Conservation (phyloP, 2,329 filamentous ascomycete genomes). For the Elsinoe batatas region DNA sequence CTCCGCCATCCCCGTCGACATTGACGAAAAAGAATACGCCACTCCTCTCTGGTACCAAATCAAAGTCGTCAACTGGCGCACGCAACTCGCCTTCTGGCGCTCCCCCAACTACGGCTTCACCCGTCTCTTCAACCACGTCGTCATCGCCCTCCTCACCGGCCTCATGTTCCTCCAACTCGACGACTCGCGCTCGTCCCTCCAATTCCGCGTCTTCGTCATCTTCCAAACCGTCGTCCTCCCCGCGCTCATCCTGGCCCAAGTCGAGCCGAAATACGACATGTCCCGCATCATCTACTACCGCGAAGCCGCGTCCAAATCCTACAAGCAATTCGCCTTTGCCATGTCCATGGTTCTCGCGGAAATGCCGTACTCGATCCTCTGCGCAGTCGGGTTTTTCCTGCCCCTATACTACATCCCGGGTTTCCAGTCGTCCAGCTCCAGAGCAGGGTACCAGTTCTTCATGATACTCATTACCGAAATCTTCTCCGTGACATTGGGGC, state of each 20-base stretch:
- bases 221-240: constrained; percentile 84
- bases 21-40: constrained; percentile 66
- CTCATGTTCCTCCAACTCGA: constrained; percentile 71
- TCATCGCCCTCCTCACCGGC: constrained; percentile 68
- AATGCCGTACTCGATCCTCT: constrained; percentile 73
- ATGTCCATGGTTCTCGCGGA: constrained; percentile 71
- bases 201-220: constrained; percentile 80
- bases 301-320: constrained; percentile 77
- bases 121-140: constrained; percentile 72
- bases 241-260: constrained; percentile 70
- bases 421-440: constrained; percentile 50
- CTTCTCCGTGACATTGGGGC: constrained; percentile 72
- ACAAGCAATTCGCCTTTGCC: constrained; percentile 69
- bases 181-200: constrained; percentile 63
- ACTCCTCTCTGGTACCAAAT: constrained; percentile 73
- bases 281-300: constrained; percentile 76
- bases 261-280: constrained; percentile 75
- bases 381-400: constrained; percentile 70
- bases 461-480: constrained; percentile 75
- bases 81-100: constrained; percentile 72
- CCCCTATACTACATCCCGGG: constrained; percentile 79
- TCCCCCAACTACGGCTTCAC: constrained; percentile 85
- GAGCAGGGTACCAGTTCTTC: constrained; percentile 79
- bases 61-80: constrained; percentile 61
- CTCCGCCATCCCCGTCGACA: constrained; percentile 32